phyloP scores from a whole-genome alignment of 768 basidiomycete genomes.

The Pisolithus tinctorius region DNA sequence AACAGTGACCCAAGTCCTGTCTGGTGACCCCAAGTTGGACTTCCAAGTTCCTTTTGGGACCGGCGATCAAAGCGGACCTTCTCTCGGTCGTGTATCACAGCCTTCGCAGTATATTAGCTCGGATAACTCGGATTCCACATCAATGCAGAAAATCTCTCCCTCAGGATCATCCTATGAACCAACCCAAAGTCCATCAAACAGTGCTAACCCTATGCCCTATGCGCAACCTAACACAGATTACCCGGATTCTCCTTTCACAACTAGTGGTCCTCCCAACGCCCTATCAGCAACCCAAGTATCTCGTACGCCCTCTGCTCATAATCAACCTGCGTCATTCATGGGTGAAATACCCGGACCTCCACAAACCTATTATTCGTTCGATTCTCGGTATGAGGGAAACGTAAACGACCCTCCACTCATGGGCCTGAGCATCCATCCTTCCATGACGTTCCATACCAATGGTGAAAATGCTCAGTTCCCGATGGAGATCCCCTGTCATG shows the following conservation, averaged over 20 bases:
- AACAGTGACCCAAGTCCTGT: slow-evolving; percentile 10
- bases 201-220: slow-evolving; percentile 21
- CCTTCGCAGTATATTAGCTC: slow-evolving; percentile 8
- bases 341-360: slow-evolving; percentile 7
- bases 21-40: slow-evolving; percentile 13
- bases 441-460: slow-evolving; percentile 5
- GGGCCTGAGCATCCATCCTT: slow-evolving; percentile 2
- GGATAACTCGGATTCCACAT: slow-evolving; percentile 5
- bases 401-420: slow-evolving; percentile 12
- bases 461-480: slow-evolving; percentile 13
- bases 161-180: slow-evolving; percentile 14
- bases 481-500: slow-evolving; percentile 14
- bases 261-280: neutral
- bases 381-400: slow-evolving; percentile 5
- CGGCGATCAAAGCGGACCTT: slow-evolving; percentile 12
- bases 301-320: neutral
- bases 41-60: slow-evolving; percentile 18
- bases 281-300: neutral
- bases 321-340: neutral
- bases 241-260: slow-evolving; percentile 18
- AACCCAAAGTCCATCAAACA: slow-evolving; percentile 11
- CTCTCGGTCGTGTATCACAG: slow-evolving; percentile 11
- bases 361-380: slow-evolving; percentile 17
- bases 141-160: slow-evolving; percentile 6
- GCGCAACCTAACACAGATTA: slow-evolving; percentile 19